Evolutionary conservation across 177 flowering plant species (phyloP).

Genomic region (Vitis hybrid): DNA sequence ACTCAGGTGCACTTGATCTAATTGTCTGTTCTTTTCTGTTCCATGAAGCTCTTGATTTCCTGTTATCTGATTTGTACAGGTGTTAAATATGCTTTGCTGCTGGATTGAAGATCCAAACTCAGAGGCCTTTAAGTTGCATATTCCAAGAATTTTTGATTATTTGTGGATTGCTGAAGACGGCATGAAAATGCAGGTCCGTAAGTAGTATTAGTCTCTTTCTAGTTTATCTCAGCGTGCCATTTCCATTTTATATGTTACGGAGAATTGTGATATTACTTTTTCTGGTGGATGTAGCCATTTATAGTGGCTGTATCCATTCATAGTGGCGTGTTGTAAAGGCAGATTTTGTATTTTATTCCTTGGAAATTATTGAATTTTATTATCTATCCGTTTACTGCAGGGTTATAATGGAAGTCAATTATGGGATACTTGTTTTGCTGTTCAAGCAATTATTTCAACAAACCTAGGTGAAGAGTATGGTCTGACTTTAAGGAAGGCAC

Average conservation of each 20-base stretch:
- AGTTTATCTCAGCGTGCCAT: background rate
- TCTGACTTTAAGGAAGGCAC: constrained; percentile 39
- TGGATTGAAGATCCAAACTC: constrained; percentile 72
- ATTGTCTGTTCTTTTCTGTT: too few relatives aligned
- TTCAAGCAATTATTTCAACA: constrained; percentile 45
- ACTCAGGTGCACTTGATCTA: background rate
- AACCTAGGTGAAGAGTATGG: constrained; percentile 36
- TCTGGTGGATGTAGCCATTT: background rate
- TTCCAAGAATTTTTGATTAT: constrained; percentile 47
- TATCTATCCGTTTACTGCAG: constrained; percentile 22
- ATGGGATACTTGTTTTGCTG: constrained; percentile 51
- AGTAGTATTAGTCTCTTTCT: background rate
- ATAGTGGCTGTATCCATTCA: background rate
- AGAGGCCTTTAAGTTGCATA: constrained; percentile 63
- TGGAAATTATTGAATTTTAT: background rate
- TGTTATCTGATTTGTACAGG: constrained; percentile 28
- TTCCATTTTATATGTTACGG: background rate
- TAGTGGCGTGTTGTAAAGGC: background rate
- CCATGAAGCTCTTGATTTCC: background rate
- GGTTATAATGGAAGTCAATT: constrained; percentile 56
- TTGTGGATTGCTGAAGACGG: constrained; percentile 81
- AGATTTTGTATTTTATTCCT: background rate
- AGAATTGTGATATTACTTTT: too few relatives aligned
- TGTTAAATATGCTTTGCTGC: constrained; percentile 68
- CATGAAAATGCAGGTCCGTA: constrained; percentile 70